Evolutionary conservation across 805 yeast genomes (phyloP), one percentile per base, ranked within the genome.

Genomic region (Scheffersomyces amazonensis): DNA sequence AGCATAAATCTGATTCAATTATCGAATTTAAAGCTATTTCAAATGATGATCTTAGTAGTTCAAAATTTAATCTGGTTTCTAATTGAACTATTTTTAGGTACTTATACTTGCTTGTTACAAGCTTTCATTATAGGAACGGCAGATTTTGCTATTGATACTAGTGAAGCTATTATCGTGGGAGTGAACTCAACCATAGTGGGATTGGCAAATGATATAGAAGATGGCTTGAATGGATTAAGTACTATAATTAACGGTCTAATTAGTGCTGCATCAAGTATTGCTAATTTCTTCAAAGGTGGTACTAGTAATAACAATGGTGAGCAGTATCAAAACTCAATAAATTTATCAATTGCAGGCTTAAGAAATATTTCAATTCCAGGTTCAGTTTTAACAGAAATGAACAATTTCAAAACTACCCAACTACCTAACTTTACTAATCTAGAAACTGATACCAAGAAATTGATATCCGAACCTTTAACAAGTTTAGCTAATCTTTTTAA

Each of bases 51-150:
- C 0, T 73, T 78, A 0, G 83, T 80, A 0, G 63, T 81, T 6
- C 82, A 85, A 48, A 69, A 72, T 30, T 45, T 89, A 29, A 54
- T 87, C 0, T 53, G 78, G 3, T 87, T 91, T 53, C 64, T 78
- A 6, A 62, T 91, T 7, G 88, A 89, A 22, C 50, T 91, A 46
- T 76, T 84, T 34, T 58, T 89, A 2, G 98, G 97, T 0, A 93
- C 98, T 0, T 87, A 87, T 59, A 82, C 84, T 0, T 93, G 99
- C 58, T 66, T 93, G 11, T 56, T 88, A 11, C 78, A 85, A 0
- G 81, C 93, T 4, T 78, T 89, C 0, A 68, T 90, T 5, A 81
- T 78, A 50, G 87, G 90, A 3, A 74, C 86, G 0, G 83, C 81
- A 1, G 80, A 78, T 47, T 78, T 80, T 21, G 95, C 95, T 0